Percentiles rank a stretch among this genome's conserved stretches.
phyloP scores from a whole-genome alignment of 352 stramenopile species.

The Pythium angustatum region DNA sequence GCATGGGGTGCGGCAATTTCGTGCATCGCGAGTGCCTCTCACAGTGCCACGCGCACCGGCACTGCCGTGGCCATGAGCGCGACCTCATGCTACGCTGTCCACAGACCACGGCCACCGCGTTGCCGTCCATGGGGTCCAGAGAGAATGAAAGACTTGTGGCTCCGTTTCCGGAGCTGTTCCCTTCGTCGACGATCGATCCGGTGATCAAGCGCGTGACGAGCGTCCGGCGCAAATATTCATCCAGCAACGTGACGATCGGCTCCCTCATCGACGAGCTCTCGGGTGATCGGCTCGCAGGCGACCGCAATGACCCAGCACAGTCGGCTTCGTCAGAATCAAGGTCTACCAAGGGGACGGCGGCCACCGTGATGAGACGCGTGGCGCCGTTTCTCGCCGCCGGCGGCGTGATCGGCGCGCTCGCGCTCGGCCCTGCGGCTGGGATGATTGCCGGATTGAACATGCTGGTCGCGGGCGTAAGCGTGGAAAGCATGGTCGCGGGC shows the following conservation, averaged over 20 bases:
- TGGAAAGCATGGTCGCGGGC: constrained; percentile 56
- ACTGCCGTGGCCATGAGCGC: constrained; percentile 37
- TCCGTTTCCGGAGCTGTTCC: constrained; percentile 31
- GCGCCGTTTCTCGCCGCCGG: constrained; percentile 59
- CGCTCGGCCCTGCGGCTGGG: constrained; percentile 45
- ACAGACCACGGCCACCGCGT: constrained; percentile 20
- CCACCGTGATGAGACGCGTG: constrained; percentile 29
- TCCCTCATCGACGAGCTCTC: constrained; percentile 35
- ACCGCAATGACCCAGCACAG: not conserved
- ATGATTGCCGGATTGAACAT: constrained; percentile 64
- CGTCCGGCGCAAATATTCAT: constrained; percentile 17
- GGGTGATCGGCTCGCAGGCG: constrained; percentile 1
- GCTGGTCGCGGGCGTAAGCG: constrained; percentile 48
- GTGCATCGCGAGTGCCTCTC: constrained; percentile 59
- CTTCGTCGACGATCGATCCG: not conserved
- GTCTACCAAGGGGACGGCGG: constrained; percentile 7
- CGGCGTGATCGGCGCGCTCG: constrained; percentile 56
- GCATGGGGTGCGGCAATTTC: constrained; percentile 51
- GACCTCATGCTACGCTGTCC: constrained; percentile 39
- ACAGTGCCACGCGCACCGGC: constrained; percentile 45
- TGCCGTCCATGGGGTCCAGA: too few relatives aligned
- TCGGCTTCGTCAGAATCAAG: constrained; percentile 7
- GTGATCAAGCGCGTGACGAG: constrained; percentile 20
- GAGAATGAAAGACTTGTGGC: too few relatives aligned
- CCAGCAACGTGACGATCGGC: constrained; percentile 30